Evolutionary conservation across 1,284 basidiomycete genomes (phyloP).

Genomic region (Ustilago lituana): DNA sequence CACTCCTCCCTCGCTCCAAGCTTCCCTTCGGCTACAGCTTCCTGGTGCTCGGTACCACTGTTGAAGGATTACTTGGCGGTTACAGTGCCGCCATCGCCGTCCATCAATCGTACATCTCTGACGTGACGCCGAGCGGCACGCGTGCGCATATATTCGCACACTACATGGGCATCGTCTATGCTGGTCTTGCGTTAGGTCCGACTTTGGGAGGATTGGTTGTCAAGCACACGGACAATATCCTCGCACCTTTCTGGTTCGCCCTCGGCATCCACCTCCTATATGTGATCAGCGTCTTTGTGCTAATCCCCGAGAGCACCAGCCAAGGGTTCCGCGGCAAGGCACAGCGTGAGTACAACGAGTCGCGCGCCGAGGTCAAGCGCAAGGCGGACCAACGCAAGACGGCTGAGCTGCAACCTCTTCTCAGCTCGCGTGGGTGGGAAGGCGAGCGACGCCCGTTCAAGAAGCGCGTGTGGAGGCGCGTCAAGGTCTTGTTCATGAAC

Average conservation of each 20-base stretch:
- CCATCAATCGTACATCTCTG: constrained; percentile 78
- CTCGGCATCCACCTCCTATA: constrained; percentile 53
- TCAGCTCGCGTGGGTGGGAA: constrained; percentile 8
- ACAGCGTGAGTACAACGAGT: constrained; percentile 34
- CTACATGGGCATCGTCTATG: constrained; percentile 57
- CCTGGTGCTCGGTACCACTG: constrained; percentile 80
- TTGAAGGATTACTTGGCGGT: constrained; percentile 88
- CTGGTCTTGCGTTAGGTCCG: constrained; percentile 62
- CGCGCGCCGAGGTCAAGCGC: constrained; percentile 29
- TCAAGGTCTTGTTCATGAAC: constrained; percentile 41
- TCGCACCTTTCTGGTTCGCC: constrained; percentile 55
- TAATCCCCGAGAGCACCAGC: constrained; percentile 63
- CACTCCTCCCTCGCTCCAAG: constrained; percentile 39
- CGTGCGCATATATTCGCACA: constrained; percentile 59
- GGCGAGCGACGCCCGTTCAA: constrained; percentile 20
- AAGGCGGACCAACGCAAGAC: constrained; percentile 39
- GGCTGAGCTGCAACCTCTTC: constrained; percentile 39
- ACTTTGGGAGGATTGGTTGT: constrained; percentile 60
- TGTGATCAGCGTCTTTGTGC: constrained; percentile 36
- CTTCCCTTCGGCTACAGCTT: constrained; percentile 74
- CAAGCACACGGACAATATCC: constrained; percentile 50
- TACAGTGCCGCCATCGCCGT: constrained; percentile 81
- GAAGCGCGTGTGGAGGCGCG: constrained; percentile 42
- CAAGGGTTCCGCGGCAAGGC: constrained; percentile 42
- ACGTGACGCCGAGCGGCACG: constrained; percentile 60